Conservation (phyloP, 2,329 filamentous ascomycete genomes). For the Lanzia echinophila region DNA sequence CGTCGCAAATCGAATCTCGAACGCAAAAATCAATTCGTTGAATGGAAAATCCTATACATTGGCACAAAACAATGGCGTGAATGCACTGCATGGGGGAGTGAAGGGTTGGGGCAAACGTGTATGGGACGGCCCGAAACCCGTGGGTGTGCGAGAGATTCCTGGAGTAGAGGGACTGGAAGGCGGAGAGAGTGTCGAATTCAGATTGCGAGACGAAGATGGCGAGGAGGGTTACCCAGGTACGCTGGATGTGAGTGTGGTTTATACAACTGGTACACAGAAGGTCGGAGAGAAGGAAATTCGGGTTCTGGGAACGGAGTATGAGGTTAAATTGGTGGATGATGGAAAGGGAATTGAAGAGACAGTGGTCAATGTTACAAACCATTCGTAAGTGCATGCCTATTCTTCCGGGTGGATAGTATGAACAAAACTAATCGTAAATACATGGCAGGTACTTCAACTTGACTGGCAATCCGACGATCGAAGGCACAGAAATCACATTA, state of each 20-base stretch:
- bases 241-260: conserved; percentile 70
- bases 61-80: conserved; percentile 67
- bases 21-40: conserved; percentile 62
- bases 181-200: conserved; percentile 61
- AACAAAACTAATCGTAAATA: background rate
- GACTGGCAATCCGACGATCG: conserved; percentile 47
- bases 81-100: conserved; percentile 66
- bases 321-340: conserved; percentile 66
- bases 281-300: conserved; percentile 56
- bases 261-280: conserved; percentile 65
- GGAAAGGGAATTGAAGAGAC: conserved; percentile 68
- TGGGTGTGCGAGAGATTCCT: conserved; percentile 45
- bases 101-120: conserved; percentile 76
- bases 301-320: conserved; percentile 80
- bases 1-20: conserved; percentile 71
- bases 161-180: conserved; percentile 48
- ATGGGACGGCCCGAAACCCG: conserved; percentile 64
- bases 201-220: conserved; percentile 64
- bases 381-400: conserved; percentile 55
- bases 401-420: background rate
- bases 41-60: conserved; percentile 68
- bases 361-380: conserved; percentile 87
- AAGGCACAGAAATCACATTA: conserved; percentile 54
- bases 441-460: conserved; percentile 56
- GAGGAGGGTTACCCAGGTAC: conserved; percentile 89